Percentiles rank a stretch among this genome's conserved stretches.
Evolutionary conservation across 1,284 basidiomycete genomes (phyloP).

Genomic region (Moesziomyces antarcticus): DNA sequence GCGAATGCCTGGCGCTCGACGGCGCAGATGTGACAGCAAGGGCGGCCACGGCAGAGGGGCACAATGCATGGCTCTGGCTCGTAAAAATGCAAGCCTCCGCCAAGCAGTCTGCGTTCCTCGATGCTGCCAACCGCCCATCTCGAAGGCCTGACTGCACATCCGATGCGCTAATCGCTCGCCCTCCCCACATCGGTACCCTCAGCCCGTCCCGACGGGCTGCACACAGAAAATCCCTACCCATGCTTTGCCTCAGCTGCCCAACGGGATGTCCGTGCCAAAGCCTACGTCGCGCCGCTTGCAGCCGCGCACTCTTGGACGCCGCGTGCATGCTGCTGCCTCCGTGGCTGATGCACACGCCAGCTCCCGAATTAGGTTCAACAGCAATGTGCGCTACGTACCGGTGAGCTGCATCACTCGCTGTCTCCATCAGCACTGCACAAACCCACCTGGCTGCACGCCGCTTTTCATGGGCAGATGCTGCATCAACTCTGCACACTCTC

Average conservation of each 20-base stretch:
- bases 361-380: constrained; percentile 5
- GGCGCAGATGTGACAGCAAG: too few relatives aligned
- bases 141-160: not conserved
- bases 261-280: not conserved
- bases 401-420: constrained; percentile 30
- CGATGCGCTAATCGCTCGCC: not conserved
- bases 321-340: not conserved
- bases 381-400: constrained; percentile 8
- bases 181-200: not conserved
- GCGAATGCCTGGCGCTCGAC: too few relatives aligned
- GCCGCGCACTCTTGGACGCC: constrained; percentile 12
- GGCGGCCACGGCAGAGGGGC: too few relatives aligned
- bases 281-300: too few relatives aligned
- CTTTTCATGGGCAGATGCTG: constrained; percentile 6
- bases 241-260: constrained; percentile 6
- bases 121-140: not conserved
- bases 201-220: constrained; percentile 13
- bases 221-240: constrained; percentile 6
- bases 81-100: too few relatives aligned
- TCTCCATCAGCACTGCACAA: too few relatives aligned
- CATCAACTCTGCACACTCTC: constrained; percentile 13
- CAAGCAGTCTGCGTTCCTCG: too few relatives aligned
- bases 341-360: constrained; percentile 10
- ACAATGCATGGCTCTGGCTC: too few relatives aligned
- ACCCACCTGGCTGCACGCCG: too few relatives aligned